A percentile compares a stretch with the other conserved stretches of the same genome.
These are phyloP conservation scores for Ramaria rubella DNA, from an alignment of 768 basidiomycete genomes.

Conservation along the genomic window DNA sequence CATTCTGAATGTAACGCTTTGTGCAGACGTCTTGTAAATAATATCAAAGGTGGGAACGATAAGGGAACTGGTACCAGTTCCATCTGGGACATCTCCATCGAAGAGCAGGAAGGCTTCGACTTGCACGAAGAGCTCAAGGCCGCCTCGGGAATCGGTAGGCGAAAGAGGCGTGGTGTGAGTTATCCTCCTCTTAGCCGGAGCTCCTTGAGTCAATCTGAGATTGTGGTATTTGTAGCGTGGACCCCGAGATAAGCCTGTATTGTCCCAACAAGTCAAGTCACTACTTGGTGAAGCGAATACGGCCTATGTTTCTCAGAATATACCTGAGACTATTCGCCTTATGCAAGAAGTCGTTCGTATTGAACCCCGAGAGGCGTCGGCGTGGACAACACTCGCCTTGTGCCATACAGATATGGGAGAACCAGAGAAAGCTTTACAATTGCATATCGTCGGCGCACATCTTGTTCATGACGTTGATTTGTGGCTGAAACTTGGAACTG, in stretches of 20 bases:
- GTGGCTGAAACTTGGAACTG: slow-evolving; percentile 75
- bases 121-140: slow-evolving; percentile 46
- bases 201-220: slow-evolving; percentile 3
- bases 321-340: slow-evolving; percentile 61
- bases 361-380: slow-evolving; percentile 75
- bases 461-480: slow-evolving; percentile 76
- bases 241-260: slow-evolving; percentile 44
- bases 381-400: slow-evolving; percentile 85
- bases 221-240: slow-evolving; percentile 21
- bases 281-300: slow-evolving; percentile 85
- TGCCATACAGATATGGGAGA: slow-evolving; percentile 74
- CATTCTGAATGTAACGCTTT: not conserved
- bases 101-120: slow-evolving; percentile 66
- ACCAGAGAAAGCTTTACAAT: slow-evolving; percentile 64
- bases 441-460: slow-evolving; percentile 88
- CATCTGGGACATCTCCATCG: slow-evolving; percentile 70
- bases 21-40: slow-evolving; percentile 58
- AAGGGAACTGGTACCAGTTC: slow-evolving; percentile 37
- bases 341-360: slow-evolving; percentile 93
- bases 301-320: slow-evolving; percentile 69
- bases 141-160: slow-evolving; percentile 66
- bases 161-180: slow-evolving; percentile 33
- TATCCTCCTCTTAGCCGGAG: not conserved
- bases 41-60: slow-evolving; percentile 50
- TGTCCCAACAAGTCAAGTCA: slow-evolving; percentile 65